These are phyloP conservation scores for Umbelopsis isabellina DNA, from an alignment of 192 early-diverging fungal genomes.

Conservation along the genomic window DNA sequence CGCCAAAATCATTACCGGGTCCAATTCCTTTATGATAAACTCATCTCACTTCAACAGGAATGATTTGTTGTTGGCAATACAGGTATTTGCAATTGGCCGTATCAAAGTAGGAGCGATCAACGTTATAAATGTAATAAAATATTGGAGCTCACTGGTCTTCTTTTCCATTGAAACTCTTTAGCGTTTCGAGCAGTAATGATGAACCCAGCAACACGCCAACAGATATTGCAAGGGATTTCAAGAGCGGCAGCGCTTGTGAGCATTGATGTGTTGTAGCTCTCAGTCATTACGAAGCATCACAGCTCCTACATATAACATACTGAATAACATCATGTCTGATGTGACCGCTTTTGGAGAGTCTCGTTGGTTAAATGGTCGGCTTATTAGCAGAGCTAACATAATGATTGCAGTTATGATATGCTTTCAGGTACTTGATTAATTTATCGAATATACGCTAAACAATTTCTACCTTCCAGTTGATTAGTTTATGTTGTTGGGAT, in stretches of 20 bases:
- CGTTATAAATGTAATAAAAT: neutral
- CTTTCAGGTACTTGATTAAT: neutral
- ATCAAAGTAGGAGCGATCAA: conserved; percentile 23
- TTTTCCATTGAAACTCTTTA: conserved; percentile 55
- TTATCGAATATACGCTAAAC: neutral
- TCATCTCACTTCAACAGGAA: conserved; percentile 79
- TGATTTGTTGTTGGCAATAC: conserved; percentile 75
- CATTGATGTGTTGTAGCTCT: conserved; percentile 97
- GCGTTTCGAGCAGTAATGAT: conserved; percentile 53
- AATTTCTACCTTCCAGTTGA: conserved; percentile 46
- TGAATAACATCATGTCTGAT: conserved; percentile 98
- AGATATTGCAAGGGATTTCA: conserved; percentile 75
- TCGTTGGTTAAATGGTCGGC: conserved; percentile 73
- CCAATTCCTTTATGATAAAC: conserved; percentile 82
- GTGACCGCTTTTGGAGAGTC: conserved; percentile 92
- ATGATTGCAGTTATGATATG: conserved; percentile 80
- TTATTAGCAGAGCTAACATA: conserved; percentile 77
- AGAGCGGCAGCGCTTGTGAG: conserved; percentile 81
- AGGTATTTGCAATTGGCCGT: conserved; percentile 40
- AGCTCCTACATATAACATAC: conserved; percentile 93
- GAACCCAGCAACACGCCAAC: conserved; percentile 55
- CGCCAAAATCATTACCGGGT: conserved; percentile 62
- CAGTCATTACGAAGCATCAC: conserved; percentile 89
- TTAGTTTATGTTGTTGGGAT: conserved; percentile 83
- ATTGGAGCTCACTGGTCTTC: conserved; percentile 61